Base-by-base conservation (phyloP, 2,329 filamentous ascomycete species). In the Trichoderma oligosporum region DNA sequence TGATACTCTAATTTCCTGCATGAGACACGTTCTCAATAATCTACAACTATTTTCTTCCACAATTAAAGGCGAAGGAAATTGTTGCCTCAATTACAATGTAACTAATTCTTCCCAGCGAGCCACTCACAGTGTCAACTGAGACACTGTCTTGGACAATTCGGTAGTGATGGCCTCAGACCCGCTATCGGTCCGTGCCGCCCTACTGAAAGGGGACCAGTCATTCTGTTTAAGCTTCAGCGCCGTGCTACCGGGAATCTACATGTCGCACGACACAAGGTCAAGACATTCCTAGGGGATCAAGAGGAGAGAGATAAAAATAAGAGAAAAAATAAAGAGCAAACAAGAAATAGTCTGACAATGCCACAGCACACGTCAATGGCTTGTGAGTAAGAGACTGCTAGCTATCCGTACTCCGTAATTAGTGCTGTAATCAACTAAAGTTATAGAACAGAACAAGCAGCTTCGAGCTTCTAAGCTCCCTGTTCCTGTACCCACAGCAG, bases 151-250 rank as follows among this genome's bases (percentile, higher is more conserved):
- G 18, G 24, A 31, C 31, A 4, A 33, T 8, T 25, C 24, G n/a
- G 41, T n/a, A 36, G 35, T 9, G 18, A 29, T 24, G 27, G 46
- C 25, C 24, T 25, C 53, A 48, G 53, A 56, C 45, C 53, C 45
- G 53, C 53, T 35, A 42, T 41, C 53, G 53, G 53, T 33, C 53
- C 53, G 53, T 48, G 45, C 53, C 53, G 49, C 49, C 27, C 25
- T n/a, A 44, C 38, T 39, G 12, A 45, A 44, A 31, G 2, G n/a
- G 20, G 9, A 41, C 18, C 18, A 24, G 18, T n/a, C n/a, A n/a
- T n/a, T n/a, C n/a, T n/a, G n/a, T n/a, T n/a, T n/a, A n/a, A n/a
- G n/a, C n/a, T n/a, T n/a, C n/a, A n/a, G n/a, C n/a, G n/a, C n/a
- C n/a, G n/a, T n/a, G n/a, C n/a, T n/a, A n/a, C n/a, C n/a, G n/a